Percentiles rank a stretch among this genome's conserved stretches.
These are phyloP conservation scores for Jaltomata sinuosa DNA, from an alignment of 257 asterid species.

Conservation along the genomic window DNA sequence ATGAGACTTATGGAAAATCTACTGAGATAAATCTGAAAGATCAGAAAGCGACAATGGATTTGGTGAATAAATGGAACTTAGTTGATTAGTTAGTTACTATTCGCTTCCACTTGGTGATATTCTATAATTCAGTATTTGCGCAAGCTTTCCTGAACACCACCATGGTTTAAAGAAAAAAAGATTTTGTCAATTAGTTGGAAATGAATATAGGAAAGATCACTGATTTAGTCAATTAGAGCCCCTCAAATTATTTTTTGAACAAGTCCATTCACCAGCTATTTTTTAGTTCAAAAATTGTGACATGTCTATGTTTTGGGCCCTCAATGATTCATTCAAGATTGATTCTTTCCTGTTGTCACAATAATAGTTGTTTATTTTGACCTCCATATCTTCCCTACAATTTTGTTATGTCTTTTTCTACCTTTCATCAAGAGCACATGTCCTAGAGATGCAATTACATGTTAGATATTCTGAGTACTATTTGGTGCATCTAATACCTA, in stretches of 20 bases:
- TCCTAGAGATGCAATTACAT: not conserved
- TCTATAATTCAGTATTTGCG: not conserved
- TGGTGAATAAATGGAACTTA: not conserved
- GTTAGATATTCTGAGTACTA: not conserved
- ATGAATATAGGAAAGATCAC: not conserved
- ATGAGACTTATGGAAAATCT: not conserved
- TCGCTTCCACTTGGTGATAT: not conserved
- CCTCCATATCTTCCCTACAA: not conserved
- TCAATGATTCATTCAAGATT: not conserved
- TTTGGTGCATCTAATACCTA: not conserved
- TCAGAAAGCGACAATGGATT: not conserved
- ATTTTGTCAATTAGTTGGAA: not conserved
- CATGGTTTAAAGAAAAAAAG: no score
- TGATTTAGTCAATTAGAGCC: not conserved
- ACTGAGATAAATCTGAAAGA: not conserved
- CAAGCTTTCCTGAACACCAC: no score
- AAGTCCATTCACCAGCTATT: not conserved
- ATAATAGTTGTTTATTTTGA: not conserved
- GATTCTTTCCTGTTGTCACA: not conserved
- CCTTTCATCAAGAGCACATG: not conserved
- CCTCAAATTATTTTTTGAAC: no score
- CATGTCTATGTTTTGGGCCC: not conserved
- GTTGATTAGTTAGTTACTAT: not conserved
- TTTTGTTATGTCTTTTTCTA: not conserved
- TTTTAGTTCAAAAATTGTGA: not conserved